Evolutionary conservation across 2,329 filamentous ascomycete species (phyloP).

Genomic region (Alternaria conjuncta): DNA sequence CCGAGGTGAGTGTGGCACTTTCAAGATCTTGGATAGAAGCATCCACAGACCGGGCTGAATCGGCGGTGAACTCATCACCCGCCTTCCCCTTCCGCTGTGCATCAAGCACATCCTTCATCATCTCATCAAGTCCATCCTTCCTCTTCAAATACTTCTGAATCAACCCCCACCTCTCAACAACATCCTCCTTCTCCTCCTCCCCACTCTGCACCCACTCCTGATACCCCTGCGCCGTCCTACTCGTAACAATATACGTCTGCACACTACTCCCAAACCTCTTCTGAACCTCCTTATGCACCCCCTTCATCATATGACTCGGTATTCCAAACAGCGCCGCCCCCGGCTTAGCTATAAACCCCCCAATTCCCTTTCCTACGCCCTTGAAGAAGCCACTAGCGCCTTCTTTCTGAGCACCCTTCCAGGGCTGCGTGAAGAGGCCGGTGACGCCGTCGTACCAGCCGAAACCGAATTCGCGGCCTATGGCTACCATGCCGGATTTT

Average conservation of each 20-base stretch:
- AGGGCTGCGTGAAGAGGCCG: constrained; percentile 28
- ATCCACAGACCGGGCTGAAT: neutral
- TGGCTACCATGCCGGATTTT: constrained; percentile 22
- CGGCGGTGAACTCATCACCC: neutral
- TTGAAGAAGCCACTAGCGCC: constrained; percentile 31
- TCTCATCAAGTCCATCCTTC: constrained; percentile 2
- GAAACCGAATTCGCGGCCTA: constrained; percentile 31
- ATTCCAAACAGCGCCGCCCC: constrained; percentile 22
- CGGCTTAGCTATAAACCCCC: constrained; percentile 32
- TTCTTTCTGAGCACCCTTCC: constrained; percentile 25
- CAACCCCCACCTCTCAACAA: constrained; percentile 20
- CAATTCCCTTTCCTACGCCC: constrained; percentile 34
- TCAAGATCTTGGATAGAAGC: neutral
- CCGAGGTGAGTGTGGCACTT: neutral
- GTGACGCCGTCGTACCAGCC: constrained; percentile 32
- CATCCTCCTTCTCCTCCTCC: constrained; percentile 20
- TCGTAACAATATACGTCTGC: constrained; percentile 20
- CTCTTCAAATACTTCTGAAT: constrained; percentile 18
- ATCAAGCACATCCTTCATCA: constrained; percentile 28
- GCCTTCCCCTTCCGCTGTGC: neutral
- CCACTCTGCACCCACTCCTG: constrained; percentile 26
- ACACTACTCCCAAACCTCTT: constrained; percentile 17
- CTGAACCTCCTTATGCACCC: constrained; percentile 24
- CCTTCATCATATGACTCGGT: constrained; percentile 23
- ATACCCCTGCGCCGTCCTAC: constrained; percentile 24